Evolutionary conservation across 2,329 filamentous ascomycete species (phyloP).

Genomic region (Pseudogymnoascus sp.): DNA sequence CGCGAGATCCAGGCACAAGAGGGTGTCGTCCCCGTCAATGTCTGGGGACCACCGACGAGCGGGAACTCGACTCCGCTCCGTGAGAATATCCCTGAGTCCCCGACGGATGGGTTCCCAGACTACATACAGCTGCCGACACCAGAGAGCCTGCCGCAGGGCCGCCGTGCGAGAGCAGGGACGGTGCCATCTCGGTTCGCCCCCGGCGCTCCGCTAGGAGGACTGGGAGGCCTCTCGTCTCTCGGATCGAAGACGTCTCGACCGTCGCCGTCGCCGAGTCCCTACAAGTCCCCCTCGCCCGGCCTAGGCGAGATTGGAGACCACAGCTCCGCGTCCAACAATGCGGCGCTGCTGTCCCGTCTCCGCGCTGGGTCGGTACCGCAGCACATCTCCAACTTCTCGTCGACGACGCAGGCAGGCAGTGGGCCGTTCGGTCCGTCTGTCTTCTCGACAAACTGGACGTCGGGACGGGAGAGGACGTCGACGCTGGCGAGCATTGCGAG

Average conservation of each 20-base stretch:
- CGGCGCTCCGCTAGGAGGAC: conserved; percentile 52
- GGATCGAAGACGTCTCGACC: conserved; percentile 74
- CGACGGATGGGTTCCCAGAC: conserved; percentile 90
- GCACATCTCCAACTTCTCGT: conserved; percentile 56
- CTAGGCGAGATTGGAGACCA: conserved; percentile 37
- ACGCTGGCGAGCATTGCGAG: conserved; percentile 78
- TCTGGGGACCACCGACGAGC: conserved; percentile 93
- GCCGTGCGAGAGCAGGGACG: conserved; percentile 84
- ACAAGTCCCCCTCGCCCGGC: conserved; percentile 58
- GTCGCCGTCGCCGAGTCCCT: conserved; percentile 81
- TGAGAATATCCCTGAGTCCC: conserved; percentile 95
- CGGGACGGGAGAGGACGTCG: conserved; percentile 71
- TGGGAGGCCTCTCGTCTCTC: conserved; percentile 39
- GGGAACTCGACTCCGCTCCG: conserved; percentile 92
- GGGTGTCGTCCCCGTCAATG: conserved; percentile 65
- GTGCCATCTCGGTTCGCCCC: conserved; percentile 92
- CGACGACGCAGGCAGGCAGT: conserved; percentile 41
- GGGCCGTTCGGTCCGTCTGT: conserved; percentile 82
- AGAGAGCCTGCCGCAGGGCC: conserved; percentile 56
- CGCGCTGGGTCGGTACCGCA: conserved; percentile 93
- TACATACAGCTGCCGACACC: conserved; percentile 65
- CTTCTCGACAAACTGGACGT: conserved; percentile 80
- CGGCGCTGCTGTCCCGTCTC: conserved; percentile 72
- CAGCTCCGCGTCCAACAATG: conserved; percentile 46
- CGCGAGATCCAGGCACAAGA: conserved; percentile 97